A percentile compares a stretch with the other conserved stretches of the same genome.
These are phyloP conservation scores for Lichenothelia convexa DNA, from an alignment of 495 filamentous ascomycete genomes.

Conservation along the genomic window DNA sequence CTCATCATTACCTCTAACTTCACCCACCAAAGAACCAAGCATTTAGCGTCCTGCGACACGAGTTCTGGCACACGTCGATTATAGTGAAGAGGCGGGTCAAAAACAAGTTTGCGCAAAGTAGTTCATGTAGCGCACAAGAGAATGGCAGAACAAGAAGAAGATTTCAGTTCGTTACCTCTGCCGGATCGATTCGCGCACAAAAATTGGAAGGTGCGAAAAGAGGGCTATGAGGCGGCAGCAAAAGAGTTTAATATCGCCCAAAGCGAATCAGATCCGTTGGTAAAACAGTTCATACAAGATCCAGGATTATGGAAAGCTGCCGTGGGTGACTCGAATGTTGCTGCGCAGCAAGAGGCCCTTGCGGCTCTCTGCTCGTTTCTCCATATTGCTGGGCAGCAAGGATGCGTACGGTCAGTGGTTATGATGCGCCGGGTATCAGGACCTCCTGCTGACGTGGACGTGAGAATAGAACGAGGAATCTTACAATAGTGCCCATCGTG, in stretches of 20 bases:
- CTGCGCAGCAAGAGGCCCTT: constrained; percentile 86
- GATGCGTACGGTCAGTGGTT: constrained; percentile 55
- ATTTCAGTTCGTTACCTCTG: constrained; percentile 65
- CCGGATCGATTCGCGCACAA: constrained; percentile 78
- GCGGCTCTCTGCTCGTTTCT: constrained; percentile 74
- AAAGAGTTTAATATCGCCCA: constrained; percentile 70
- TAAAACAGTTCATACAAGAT: constrained; percentile 73
- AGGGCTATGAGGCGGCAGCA: constrained; percentile 82
- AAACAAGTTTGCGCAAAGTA: no score
- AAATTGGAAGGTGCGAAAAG: constrained; percentile 95
- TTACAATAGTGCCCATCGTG: constrained; percentile 56
- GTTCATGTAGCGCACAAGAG: no score
- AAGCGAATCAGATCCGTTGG: constrained; percentile 73
- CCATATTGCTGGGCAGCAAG: constrained; percentile 64
- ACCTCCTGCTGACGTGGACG: no score
- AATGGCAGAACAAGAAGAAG: constrained; percentile 61
- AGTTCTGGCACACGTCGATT: no score
- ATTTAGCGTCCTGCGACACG: no score
- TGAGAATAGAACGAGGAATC: constrained; percentile 54
- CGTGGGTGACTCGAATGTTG: constrained; percentile 89
- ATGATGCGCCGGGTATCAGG: no score
- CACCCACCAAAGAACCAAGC: no score
- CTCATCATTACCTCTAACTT: no score
- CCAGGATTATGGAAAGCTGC: constrained; percentile 78
- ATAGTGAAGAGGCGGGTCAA: no score